These are phyloP conservation scores for Spiraea crenata DNA, from an alignment of 331 rosid genomes.

Conservation along the genomic window DNA sequence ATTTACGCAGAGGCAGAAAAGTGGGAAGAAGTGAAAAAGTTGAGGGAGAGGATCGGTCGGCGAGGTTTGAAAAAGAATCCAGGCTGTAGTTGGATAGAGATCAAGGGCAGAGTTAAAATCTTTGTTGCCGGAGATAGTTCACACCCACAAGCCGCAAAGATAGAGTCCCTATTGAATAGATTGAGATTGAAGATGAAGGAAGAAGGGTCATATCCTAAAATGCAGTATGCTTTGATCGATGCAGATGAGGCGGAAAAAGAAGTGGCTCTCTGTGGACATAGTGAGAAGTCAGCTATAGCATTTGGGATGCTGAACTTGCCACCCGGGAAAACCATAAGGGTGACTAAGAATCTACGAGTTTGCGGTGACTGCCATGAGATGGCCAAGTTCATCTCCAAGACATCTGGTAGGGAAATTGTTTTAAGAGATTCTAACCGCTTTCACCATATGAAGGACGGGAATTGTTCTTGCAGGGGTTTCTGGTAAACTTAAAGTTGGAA, in stretches of 20 bases:
- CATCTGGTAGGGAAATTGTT: conserved; percentile 51
- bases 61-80: conserved; percentile 55
- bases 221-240: conserved; percentile 60
- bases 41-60: conserved; percentile 47
- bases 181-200: conserved; percentile 52
- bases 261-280: conserved; percentile 69
- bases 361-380: conserved; percentile 84
- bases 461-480: conserved; percentile 85
- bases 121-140: conserved; percentile 63
- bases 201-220: conserved; percentile 53
- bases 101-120: conserved; percentile 50
- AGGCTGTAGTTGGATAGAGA: conserved; percentile 73
- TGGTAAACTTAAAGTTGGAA: conserved; percentile 42
- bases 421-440: conserved; percentile 77
- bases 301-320: conserved; percentile 66
- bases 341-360: conserved; percentile 67
- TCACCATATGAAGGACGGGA: conserved; percentile 76
- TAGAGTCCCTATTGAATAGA: conserved; percentile 47
- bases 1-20: conserved; percentile 75
- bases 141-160: conserved; percentile 57
- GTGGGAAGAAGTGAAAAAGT: conserved; percentile 64
- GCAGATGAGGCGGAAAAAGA: conserved; percentile 66
- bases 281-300: conserved; percentile 79
- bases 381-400: conserved; percentile 72
- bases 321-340: conserved; percentile 61